Base-by-base conservation (phyloP, 208 protist species). In the Leishmania tarentolae region DNA sequence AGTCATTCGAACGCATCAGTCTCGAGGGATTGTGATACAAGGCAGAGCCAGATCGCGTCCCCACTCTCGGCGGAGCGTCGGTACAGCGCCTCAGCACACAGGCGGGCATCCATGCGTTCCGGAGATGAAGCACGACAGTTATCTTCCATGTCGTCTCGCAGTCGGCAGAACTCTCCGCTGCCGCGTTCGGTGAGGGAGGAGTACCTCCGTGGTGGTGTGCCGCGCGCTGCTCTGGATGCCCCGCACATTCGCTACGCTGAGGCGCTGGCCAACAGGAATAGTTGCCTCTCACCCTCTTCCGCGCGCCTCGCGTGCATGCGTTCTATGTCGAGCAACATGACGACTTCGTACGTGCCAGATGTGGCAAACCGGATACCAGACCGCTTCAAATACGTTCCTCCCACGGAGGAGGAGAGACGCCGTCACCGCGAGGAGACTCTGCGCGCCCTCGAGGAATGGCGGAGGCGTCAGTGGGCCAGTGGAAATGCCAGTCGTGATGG, bases 331-430 rank as follows among this genome's bases (percentile, higher is more conserved):
- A 74, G 73, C 59, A 74, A 47, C 8, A 40, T 42, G 46, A 24
- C 71, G 8, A 35, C 52, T 13, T 15, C 68, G 28, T 59, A 63
- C 40, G 13, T 81, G 11, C 69, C 86, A 53, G 53, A 87, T 61
- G 66, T 75, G 31, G 82, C 82, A 31, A 75, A 52, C 73, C 66
- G 83, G 11, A 89, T 95, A 31, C 91, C 91, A 28, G 88, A 91
- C 35, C 89, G 89, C 24, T 86, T 85, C 76, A 91, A 90, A 84
- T 92, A 92, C 83, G 83, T 87, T 4, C 86, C 88, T 40, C 87
- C 87, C 57, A 82, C 86, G 15, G 76, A 81, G 35, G 76, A 82
- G 56, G 83, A 86, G 78, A 59, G 69, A 53, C 79, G 78, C 53
- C 65, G 66, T 40, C 73, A 68, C 42, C 81, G 71, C 44, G 83